A percentile compares a stretch with the other conserved stretches of the same genome.
Conservation (phyloP, 306 rosid species). For the Quercus variabilis region DNA sequence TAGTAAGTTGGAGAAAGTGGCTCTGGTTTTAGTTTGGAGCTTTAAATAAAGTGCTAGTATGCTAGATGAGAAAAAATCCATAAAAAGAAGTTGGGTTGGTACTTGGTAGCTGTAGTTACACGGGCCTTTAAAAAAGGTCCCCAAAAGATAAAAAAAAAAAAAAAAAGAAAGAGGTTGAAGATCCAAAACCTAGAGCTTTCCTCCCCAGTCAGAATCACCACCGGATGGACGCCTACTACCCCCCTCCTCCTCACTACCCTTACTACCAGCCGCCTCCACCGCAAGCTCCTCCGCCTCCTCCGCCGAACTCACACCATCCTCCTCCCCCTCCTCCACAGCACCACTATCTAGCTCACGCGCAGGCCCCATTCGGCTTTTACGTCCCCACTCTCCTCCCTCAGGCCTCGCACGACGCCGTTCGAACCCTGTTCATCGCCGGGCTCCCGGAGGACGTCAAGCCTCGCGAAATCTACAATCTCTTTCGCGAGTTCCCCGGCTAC, state of each 20-base stretch:
- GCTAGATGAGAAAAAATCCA: too few relatives aligned
- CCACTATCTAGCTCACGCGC: conserved; percentile 42
- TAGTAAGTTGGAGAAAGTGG: too few relatives aligned
- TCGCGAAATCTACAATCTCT: conserved; percentile 81
- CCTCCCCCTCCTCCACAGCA: conserved; percentile 41
- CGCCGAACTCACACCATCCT: conserved; percentile 11
- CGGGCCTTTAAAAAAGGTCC: neutral
- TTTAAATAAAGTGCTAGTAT: too few relatives aligned
- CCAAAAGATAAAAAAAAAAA: neutral
- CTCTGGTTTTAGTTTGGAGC: too few relatives aligned
- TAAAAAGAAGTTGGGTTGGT: too few relatives aligned
- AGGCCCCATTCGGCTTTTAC: conserved; percentile 40
- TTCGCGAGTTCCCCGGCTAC: conserved; percentile 88
- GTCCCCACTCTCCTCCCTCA: conserved; percentile 37
- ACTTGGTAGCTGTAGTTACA: too few relatives aligned
- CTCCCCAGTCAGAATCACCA: too few relatives aligned
- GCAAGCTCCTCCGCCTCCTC: conserved; percentile 25
- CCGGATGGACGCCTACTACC: conserved; percentile 61
- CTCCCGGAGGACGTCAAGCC: conserved; percentile 85
- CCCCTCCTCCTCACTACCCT: conserved; percentile 59
- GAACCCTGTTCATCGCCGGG: conserved; percentile 91
- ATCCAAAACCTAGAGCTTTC: conserved; percentile 27
- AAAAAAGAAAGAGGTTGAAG: neutral
- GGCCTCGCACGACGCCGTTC: conserved; percentile 54
- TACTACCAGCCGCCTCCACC: conserved; percentile 53